Evolutionary conservation across 2,329 filamentous ascomycete species (phyloP).

Genomic region (Orbilia oligospora): DNA sequence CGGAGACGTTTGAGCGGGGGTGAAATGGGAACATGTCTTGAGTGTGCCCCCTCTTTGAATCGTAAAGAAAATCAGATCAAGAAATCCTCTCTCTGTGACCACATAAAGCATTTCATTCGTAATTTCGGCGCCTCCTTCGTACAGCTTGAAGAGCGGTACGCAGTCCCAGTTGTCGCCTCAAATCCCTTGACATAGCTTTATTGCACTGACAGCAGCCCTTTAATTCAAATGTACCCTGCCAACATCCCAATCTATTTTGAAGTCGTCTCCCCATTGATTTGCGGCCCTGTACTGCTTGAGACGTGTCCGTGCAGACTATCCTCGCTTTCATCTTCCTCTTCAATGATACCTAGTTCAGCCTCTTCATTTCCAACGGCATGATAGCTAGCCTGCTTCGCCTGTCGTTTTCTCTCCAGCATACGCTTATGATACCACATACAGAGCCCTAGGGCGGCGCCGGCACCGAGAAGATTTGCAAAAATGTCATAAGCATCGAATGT

Average conservation of each 20-base stretch:
- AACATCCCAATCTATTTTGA: conserved; percentile 19
- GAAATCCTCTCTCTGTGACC: conserved; percentile 9
- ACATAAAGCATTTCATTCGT: neutral
- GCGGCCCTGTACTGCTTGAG: conserved; percentile 55
- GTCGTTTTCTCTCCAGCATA: conserved; percentile 85
- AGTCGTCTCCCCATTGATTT: conserved; percentile 54
- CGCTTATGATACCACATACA: conserved; percentile 95
- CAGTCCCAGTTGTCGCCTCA: neutral
- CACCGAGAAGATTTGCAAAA: conserved; percentile 87
- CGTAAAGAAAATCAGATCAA: neutral
- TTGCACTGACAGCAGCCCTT: neutral
- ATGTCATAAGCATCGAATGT: conserved; percentile 86
- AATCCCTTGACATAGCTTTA: neutral
- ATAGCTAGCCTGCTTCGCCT: conserved; percentile 62
- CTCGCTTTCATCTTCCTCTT: conserved; percentile 61
- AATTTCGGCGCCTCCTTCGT: neutral
- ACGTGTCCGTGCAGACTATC: conserved; percentile 33
- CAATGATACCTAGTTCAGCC: conserved; percentile 57
- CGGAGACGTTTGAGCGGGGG: neutral
- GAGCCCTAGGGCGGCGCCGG: conserved; percentile 77
- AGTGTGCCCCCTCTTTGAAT: neutral
- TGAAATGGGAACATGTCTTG: conserved; percentile 9
- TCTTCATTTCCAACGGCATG: conserved; percentile 63
- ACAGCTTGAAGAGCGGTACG: neutral
- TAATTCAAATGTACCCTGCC: neutral